Base-by-base conservation (phyloP, 345 rosid genomes). In the Arabidopsis suecica region DNA sequence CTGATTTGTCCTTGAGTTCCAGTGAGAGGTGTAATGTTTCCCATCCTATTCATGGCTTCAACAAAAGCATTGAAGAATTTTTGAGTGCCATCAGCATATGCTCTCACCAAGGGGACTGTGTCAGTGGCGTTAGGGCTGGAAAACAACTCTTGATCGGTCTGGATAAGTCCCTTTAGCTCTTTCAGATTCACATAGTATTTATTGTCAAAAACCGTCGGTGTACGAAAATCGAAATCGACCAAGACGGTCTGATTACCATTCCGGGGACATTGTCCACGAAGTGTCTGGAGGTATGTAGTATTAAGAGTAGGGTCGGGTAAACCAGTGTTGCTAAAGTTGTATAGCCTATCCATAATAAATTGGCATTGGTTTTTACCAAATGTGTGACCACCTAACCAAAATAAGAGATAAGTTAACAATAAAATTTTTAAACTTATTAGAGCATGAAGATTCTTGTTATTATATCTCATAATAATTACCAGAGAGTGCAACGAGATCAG, bases 41-140 rank as follows among this genome's bases (percentile, higher is more conserved):
- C 90, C 97, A 91, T 84, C 51, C 77, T 88, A 59, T 84, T 75
- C 97, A 91, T 87, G 18, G 93, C 86, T 53, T 65, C 70, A 2
- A 67, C 84, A 41, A 88, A 88, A 12, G 84, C 85, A 14, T 40
- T 36, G 30, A 84, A 74, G 85, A 88, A 91, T 3, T 68, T 77
- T 9, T 18, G 59, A 6, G 16, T n/a, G 42, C 81, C 79, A 13
- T 55, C 63, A 45, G 81, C 82, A 49, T 84, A 88, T 71, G 60
- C 30, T 62, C 79, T 75, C 5, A 88, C 92, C 7, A 87, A 70
- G 22, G 78, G 67, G 56, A 76, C 71, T 5, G 91, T 85, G 1
- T 82, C 83, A 5, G 83, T 34, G 7, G 90, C 88, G 59, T 48
- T 50, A 6, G 73, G 74, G 57, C 83, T 76, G 0, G 93, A 88